Conservation (phyloP, 768 basidiomycete species). For the Dioszegia hungarica region DNA sequence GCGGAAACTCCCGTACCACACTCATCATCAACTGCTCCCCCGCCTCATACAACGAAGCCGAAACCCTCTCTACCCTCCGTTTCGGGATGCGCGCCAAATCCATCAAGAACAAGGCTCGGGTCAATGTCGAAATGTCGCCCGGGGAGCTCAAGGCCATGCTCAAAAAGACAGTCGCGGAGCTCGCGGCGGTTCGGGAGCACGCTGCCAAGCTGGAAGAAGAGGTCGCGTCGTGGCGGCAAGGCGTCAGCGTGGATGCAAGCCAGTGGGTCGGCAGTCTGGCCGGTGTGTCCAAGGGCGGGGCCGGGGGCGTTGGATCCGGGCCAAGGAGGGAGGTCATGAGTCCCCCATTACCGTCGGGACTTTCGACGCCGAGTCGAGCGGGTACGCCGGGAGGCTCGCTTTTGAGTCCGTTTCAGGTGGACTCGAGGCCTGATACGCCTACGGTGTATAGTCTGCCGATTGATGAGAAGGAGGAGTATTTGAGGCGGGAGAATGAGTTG, state of each 20-base stretch:
- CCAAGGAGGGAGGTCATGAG: slow-evolving; percentile 59
- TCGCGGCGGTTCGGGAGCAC: slow-evolving; percentile 75
- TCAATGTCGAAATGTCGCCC: slow-evolving; percentile 93
- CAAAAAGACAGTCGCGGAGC: slow-evolving; percentile 80
- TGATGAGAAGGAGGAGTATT: slow-evolving; percentile 95
- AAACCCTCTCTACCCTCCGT: slow-evolving; percentile 92
- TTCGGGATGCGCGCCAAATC: slow-evolving; percentile 99
- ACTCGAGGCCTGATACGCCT: slow-evolving; percentile 87
- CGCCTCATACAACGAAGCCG: slow-evolving; percentile 91
- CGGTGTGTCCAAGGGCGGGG: slow-evolving; percentile 45
- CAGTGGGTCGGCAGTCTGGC: slow-evolving; percentile 61
- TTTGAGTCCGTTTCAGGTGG: slow-evolving; percentile 56
- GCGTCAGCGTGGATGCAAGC: slow-evolving; percentile 73
- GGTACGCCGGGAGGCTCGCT: slow-evolving; percentile 54
- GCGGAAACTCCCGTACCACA: slow-evolving; percentile 60
- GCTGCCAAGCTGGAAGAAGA: slow-evolving; percentile 83
- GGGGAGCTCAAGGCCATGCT: slow-evolving; percentile 89
- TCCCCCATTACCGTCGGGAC: slow-evolving; percentile 60
- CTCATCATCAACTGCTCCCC: slow-evolving; percentile 97
- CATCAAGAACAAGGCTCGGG: slow-evolving; percentile 99
- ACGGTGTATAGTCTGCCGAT: slow-evolving; percentile 78
- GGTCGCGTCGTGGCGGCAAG: slow-evolving; percentile 78
- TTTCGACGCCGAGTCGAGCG: slow-evolving; percentile 62
- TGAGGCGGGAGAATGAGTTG: slow-evolving; percentile 92
- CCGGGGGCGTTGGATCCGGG: no score